Evolutionary conservation across 1,139 yeast species (phyloP).

Genomic region (Geotrichum restrictum): DNA sequence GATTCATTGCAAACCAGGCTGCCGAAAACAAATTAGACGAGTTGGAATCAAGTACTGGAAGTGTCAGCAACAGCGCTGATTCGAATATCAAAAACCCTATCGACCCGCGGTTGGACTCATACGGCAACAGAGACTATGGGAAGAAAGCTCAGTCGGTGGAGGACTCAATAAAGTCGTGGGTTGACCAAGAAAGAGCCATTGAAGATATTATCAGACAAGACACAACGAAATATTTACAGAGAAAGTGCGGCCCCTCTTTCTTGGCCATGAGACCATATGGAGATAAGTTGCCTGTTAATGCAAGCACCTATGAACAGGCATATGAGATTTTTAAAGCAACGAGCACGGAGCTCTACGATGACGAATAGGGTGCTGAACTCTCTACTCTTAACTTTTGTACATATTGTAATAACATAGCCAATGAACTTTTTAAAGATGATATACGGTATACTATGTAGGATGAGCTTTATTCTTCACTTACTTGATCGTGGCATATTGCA

Average conservation of each 20-base stretch:
- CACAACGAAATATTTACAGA: constrained; percentile 27
- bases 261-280: constrained; percentile 5
- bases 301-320: neutral
- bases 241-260: constrained; percentile 32
- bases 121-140: constrained; percentile 34
- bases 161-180: constrained; percentile 32
- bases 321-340: constrained; percentile 7
- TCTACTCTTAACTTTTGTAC: too few species aligned
- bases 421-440: too few species aligned
- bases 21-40: constrained; percentile 4
- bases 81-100: constrained; percentile 17
- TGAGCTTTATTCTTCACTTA: too few species aligned
- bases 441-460: too few species aligned
- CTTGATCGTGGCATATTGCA: too few species aligned
- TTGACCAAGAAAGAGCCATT: constrained; percentile 31
- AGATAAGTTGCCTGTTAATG: constrained; percentile 1
- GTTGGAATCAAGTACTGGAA: constrained; percentile 4
- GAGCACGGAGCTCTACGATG: neutral
- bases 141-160: constrained; percentile 25
- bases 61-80: too few species aligned
- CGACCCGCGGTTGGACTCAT: constrained; percentile 39
- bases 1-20: constrained; percentile 28
- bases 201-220: constrained; percentile 37
- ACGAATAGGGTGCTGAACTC: too few species aligned
- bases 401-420: too few species aligned